Percentiles rank a stretch among this genome's conserved stretches.
Evolutionary conservation across 2,329 filamentous ascomycete species (phyloP).

Genomic region (Aspergillus uvarum): DNA sequence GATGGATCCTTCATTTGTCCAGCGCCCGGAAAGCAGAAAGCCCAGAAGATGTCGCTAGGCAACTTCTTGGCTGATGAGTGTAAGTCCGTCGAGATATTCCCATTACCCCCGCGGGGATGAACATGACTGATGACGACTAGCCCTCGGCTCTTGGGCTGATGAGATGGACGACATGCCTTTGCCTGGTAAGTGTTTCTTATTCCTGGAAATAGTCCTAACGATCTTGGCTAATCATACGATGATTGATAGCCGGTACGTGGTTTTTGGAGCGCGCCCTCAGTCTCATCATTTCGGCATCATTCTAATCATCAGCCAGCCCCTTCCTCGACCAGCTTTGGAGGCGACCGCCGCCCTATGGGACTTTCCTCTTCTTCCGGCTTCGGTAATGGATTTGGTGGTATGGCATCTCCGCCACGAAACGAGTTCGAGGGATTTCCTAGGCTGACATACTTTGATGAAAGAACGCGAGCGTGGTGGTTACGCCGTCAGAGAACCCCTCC

Average conservation of each 20-base stretch:
- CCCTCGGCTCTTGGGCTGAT: slow-evolving; percentile 93
- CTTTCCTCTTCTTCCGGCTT: slow-evolving; percentile 33
- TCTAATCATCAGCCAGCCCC: slow-evolving; percentile 34
- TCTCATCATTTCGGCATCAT: slow-evolving; percentile 5
- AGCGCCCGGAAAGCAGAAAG: slow-evolving; percentile 92
- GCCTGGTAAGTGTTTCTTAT: slow-evolving; percentile 59
- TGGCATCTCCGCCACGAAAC: neutral
- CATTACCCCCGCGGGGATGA: slow-evolving; percentile 16
- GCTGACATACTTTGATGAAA: slow-evolving; percentile 1
- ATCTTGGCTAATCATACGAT: slow-evolving; percentile 8
- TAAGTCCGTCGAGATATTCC: slow-evolving; percentile 53
- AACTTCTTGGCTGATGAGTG: slow-evolving; percentile 91
- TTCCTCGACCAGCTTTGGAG: slow-evolving; percentile 49
- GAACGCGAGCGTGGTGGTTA: slow-evolving; percentile 40
- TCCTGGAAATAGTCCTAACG: neutral
- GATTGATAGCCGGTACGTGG: slow-evolving; percentile 34
- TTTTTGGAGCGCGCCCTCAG: slow-evolving; percentile 2
- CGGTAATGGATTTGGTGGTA: slow-evolving; percentile 40
- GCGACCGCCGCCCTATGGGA: slow-evolving; percentile 52
- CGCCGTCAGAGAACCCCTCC: slow-evolving; percentile 64
- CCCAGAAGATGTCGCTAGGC: slow-evolving; percentile 96
- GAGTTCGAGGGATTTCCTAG: neutral
- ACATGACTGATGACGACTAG: slow-evolving; percentile 46
- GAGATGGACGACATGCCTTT: slow-evolving; percentile 88
- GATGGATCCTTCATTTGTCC: slow-evolving; percentile 38